Base-by-base conservation (phyloP, 495 filamentous ascomycete genomes). In the Durotheca rogersii region DNA sequence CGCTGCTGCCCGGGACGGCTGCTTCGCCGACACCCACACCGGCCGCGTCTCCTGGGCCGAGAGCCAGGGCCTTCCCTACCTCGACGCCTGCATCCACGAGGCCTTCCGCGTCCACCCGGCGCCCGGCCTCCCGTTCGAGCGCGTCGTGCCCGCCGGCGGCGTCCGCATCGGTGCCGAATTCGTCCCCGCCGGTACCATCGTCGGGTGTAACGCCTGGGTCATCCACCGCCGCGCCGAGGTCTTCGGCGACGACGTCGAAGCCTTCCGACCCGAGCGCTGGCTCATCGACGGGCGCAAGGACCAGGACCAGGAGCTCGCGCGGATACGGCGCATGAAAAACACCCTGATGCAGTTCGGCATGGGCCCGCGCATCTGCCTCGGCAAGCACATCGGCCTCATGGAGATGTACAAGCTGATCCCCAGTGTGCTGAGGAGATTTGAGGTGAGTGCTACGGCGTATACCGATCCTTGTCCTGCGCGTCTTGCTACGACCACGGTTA, bases 1-100 rank as follows among this genome's bases (percentile, higher is more conserved):
- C 7, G 17, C 21, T 10, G 40, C 38, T 19, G 39, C 45, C 9
- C 32, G 34, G 7, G 40, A 25, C 7, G 52, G 45, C 6, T 41
- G 46, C 1, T 81, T 78, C 53, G 75, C 75, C 42, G 72, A 79
- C 12, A 56, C 39, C 29, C 32, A 20, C 2, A 34, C 16, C n/a
- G 52, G 46, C 27, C 21, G 43, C 33, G 46, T 56, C 11, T 41
- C 44, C 12, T 40, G 46, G 45, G 27, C 39, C 9, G 46, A 56
- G 31, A 72, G 68, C 14, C 75, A 80, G 27, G 67, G 73, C 1
- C 64, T 87, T 7, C 77, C 76, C 0, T 88, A 86, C 45, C 73
- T 87, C 12, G 78, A 83, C 35, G 81, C 84, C 1, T 74, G 79
- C 11, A 76, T 88, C 48, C 80, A 84, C 54, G 86, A 89, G 60